Evolutionary conservation across 139 green algal genomes (phyloP).

Genomic region (Nannochloris sp.): DNA sequence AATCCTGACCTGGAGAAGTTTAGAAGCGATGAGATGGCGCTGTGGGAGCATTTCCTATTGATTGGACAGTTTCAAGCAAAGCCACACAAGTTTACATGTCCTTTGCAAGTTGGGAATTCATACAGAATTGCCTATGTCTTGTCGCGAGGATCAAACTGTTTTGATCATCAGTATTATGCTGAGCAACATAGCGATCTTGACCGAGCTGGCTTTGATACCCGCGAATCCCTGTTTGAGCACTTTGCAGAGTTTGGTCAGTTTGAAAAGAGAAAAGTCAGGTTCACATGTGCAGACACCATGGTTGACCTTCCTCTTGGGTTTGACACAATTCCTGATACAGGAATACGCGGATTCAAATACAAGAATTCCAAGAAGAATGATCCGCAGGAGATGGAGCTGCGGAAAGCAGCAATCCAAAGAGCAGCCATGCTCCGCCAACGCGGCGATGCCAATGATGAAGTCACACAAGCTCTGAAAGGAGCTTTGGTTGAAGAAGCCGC

Average conservation of each 20-base stretch:
- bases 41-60: constrained; percentile 62
- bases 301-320: not conserved
- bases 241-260: constrained; percentile 31
- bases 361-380: not conserved
- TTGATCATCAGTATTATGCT: constrained; percentile 29
- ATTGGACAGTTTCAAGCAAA: constrained; percentile 64
- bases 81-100: constrained; percentile 22
- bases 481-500: constrained; percentile 6
- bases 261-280: constrained; percentile 18
- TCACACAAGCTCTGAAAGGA: constrained; percentile 7
- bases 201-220: constrained; percentile 10
- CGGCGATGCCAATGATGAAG: constrained; percentile 5
- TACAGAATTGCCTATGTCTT: constrained; percentile 18
- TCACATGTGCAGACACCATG: constrained; percentile 14
- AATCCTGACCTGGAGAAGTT: constrained; percentile 15
- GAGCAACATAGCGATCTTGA: constrained; percentile 12
- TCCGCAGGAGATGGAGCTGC: not conserved
- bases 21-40: constrained; percentile 1
- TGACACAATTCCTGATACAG: not conserved
- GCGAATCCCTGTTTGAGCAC: constrained; percentile 17
- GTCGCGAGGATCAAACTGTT: constrained; percentile 21
- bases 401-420: constrained; percentile 1
- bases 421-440: not conserved
- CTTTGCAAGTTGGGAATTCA: constrained; percentile 20
- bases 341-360: not conserved